Evolutionary conservation across 2,329 filamentous ascomycete species (phyloP), one percentile per base, ranked within the genome.

Genomic region (Hypoxylon sp.): DNA sequence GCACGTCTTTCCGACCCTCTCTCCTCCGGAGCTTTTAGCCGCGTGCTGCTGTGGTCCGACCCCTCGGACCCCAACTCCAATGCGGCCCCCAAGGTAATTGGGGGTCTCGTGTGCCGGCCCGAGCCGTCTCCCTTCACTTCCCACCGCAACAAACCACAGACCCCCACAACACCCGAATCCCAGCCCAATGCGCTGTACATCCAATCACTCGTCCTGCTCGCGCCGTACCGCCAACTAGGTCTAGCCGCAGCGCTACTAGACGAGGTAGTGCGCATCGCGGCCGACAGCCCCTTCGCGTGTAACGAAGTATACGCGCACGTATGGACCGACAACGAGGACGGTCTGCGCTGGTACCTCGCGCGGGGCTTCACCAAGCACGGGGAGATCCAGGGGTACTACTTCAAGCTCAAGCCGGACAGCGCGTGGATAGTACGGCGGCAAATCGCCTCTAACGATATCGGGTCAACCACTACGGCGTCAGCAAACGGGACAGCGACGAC

Each of bases 291-390:
- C 10, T 80, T 79, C 3, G 78, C 70, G 14, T 77, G 82, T 68
- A 74, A 83, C 56, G 82, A 82, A 47, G 80, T 90, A 14, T 91
- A 88, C 70, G 90, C 90, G 3, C 90, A 92, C 76, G 90, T 91
- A 14, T 92, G 90, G 90, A 89, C 89, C 10, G 84, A 88, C 65
- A 91, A 91, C 76, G 83, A 85, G 2, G 89, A 91, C 19, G 90
- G 85, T 0, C 78, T 91, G 67, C 81, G 81, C 63, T 92, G 90
- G 89, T 92, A 92, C 78, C 74, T 81, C 33, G 81, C 83, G 24
- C 83, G 87, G 9, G 87, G 88, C 2, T 92, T 92, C 76, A 73
- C 75, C 64, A 81, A 82, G 55, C 81, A 84, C 53, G 82, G 81
- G 11, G 77, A 82, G 37, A 76, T 90, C 9, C 77, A 82, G 35